Conservation (phyloP, 352 stramenopile species). For the Blastocystis sp. region DNA sequence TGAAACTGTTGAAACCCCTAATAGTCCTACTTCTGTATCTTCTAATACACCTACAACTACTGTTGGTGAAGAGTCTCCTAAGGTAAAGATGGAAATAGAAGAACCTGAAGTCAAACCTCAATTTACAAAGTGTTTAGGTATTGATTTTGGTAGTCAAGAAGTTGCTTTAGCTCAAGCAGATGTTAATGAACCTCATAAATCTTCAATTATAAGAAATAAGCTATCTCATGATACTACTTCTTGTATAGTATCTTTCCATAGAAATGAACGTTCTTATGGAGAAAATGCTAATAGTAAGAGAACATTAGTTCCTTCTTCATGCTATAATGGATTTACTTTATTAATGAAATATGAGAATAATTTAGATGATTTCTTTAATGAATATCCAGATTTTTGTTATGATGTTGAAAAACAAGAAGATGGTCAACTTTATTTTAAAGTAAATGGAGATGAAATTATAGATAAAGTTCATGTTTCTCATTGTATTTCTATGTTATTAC, state of each 20-base stretch:
- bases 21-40: too few relatives aligned
- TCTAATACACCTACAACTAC: too few relatives aligned
- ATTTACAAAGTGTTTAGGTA: too few relatives aligned
- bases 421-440: neutral
- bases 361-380: neutral
- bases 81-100: too few relatives aligned
- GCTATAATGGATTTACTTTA: constrained; percentile 7
- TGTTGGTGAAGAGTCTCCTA: too few relatives aligned
- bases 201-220: constrained; percentile 12
- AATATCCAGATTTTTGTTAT: constrained; percentile 31
- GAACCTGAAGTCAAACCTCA: too few relatives aligned
- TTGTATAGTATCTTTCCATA: constrained; percentile 22
- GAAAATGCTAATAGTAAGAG: constrained; percentile 13
- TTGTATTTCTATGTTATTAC: constrained; percentile 19
- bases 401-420: neutral
- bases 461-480: constrained; percentile 13
- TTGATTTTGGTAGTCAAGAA: constrained; percentile 36
- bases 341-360: neutral
- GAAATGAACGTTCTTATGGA: constrained; percentile 1
- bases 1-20: too few relatives aligned
- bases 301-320: constrained; percentile 18
- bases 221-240: constrained; percentile 32
- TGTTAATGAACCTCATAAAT: constrained; percentile 1
- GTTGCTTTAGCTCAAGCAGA: constrained; percentile 15
- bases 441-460: neutral